Conservation (phyloP, 1,284 basidiomycete species). For the Tremellales sp. region DNA sequence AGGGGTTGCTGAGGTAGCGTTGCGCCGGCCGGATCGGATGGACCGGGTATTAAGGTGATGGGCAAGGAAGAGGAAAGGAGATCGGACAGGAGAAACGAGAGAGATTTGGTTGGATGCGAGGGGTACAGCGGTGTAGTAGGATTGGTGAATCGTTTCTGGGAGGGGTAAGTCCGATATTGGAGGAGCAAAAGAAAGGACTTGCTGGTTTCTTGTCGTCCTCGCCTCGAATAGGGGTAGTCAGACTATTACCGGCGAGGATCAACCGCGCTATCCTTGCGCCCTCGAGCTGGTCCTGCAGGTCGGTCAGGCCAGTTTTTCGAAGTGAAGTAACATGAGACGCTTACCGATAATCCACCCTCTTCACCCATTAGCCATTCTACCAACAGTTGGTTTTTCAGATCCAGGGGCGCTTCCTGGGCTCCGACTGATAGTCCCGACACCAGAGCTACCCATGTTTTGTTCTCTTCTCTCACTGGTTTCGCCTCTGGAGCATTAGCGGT, state of each 20-base stretch:
- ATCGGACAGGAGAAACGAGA: constrained; percentile 70
- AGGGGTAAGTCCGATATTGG: neutral
- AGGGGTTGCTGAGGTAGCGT: constrained; percentile 92
- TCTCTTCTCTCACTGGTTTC: constrained; percentile 15
- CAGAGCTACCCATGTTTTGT: constrained; percentile 69
- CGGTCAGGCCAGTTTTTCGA: neutral
- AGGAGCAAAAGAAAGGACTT: constrained; percentile 39
- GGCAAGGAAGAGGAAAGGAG: constrained; percentile 64
- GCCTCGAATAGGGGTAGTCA: constrained; percentile 56
- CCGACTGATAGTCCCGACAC: constrained; percentile 77
- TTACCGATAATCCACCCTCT: constrained; percentile 60
- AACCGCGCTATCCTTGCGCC: constrained; percentile 72
- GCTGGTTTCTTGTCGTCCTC: constrained; percentile 57
- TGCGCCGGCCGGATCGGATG: constrained; percentile 77
- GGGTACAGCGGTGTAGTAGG: constrained; percentile 55
- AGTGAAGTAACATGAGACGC: constrained; percentile 13
- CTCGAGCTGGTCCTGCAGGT: constrained; percentile 56
- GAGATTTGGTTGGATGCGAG: constrained; percentile 65
- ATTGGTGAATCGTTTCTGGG: constrained; percentile 50
- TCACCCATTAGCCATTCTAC: constrained; percentile 86
- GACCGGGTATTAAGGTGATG: constrained; percentile 79
- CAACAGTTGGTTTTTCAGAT: constrained; percentile 72
- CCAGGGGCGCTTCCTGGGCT: constrained; percentile 55
- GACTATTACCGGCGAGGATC: constrained; percentile 80
- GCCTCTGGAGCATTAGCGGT: constrained; percentile 15